Evolutionary conservation across 1,139 yeast species (phyloP), one percentile per base, ranked within the genome.

Genomic region (Kodamaea sp.): DNA sequence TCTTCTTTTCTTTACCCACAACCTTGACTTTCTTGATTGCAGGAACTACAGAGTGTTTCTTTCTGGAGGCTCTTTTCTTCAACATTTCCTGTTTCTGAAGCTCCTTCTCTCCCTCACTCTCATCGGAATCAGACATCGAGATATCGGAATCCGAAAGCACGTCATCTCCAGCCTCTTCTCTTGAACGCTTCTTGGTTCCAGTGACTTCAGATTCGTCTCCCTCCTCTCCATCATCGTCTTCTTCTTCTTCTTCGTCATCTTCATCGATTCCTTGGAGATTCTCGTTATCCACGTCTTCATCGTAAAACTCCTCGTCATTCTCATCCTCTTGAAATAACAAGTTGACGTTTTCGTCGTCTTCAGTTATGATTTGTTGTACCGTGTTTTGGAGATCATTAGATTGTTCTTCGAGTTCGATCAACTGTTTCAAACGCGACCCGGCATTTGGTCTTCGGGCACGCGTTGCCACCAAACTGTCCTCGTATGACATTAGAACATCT

Each of bases 361-460:
- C 83, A 5, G 70, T 65, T 21, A 59, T 48, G 22, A 65, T 57
- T 39, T 63, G 66, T 37, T 66, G 62, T 16, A 66, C 39, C 24
- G 55, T 42, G 33, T 47, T 48, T 41, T 53, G 47, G 26, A 74
- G 66, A 40, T 57, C 66, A 12, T 59, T 53, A 5, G 64, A 57
- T 38, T 59, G 67, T 43, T 70, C 78, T 51, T 89, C 96, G 26
- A 85, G 73, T 41, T 80, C 83, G 15, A 92, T 66, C 47, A 92
- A 70, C 41, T 81, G 81, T 52, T 79, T 78, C 52, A 92, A 67
- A 38, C 94, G 70, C 34, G 88, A 83, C 8, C 99, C 99, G 1
- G 98, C 98, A 61, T 92, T 92, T 31, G 88, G 62, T 34, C 99
- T 78, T 44, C 89, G 73, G 38, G 80, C 65, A 43, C 96, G 74